These are phyloP conservation scores for Candida nonsorbophila DNA, from an alignment of 805 yeast genomes.

Conservation along the genomic window DNA sequence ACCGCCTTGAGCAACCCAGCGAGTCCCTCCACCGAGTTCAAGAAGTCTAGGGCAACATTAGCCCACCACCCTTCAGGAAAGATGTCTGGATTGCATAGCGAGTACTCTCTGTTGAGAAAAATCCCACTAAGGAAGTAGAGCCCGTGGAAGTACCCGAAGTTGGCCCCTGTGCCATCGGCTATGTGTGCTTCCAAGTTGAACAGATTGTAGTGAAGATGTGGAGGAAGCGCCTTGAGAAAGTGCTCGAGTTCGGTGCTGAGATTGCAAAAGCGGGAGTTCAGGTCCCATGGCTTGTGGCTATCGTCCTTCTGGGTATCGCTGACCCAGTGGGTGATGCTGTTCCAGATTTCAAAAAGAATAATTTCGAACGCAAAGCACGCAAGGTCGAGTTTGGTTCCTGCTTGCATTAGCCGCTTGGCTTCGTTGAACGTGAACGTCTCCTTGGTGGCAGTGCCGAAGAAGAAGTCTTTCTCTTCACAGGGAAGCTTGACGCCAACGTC, in stretches of 20 bases:
- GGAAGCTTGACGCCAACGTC: conserved; percentile 28
- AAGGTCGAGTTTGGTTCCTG: background rate
- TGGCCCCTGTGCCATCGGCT: conserved; percentile 21
- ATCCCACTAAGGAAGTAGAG: conserved; percentile 25
- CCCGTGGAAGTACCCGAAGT: conserved; percentile 30
- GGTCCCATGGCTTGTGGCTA: conserved; percentile 22
- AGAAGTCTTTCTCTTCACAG: conserved; percentile 23
- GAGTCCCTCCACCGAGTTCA: conserved; percentile 16
- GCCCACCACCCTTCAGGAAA: conserved; percentile 25
- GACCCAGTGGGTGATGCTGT: conserved; percentile 32
- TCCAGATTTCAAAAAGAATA: conserved; percentile 31
- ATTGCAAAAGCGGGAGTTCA: conserved; percentile 17
- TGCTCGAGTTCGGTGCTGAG: conserved; percentile 17
- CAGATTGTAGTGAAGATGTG: conserved; percentile 13
- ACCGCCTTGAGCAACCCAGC: conserved; percentile 16
- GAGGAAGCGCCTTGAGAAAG: conserved; percentile 19
- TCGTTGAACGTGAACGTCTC: conserved; percentile 2
- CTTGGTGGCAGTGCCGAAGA: conserved; percentile 15
- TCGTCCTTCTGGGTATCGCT: conserved; percentile 30
- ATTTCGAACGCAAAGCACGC: conserved; percentile 25
- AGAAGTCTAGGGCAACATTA: conserved; percentile 13
- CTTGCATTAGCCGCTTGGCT: background rate
- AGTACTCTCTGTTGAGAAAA: conserved; percentile 30
- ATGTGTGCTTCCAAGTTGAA: conserved; percentile 23
- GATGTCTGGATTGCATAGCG: conserved; percentile 23